Percentiles rank a stretch among this genome's conserved stretches.
phyloP scores from a whole-genome alignment of 2,329 filamentous ascomycete species.

The Catunica adiposa region DNA sequence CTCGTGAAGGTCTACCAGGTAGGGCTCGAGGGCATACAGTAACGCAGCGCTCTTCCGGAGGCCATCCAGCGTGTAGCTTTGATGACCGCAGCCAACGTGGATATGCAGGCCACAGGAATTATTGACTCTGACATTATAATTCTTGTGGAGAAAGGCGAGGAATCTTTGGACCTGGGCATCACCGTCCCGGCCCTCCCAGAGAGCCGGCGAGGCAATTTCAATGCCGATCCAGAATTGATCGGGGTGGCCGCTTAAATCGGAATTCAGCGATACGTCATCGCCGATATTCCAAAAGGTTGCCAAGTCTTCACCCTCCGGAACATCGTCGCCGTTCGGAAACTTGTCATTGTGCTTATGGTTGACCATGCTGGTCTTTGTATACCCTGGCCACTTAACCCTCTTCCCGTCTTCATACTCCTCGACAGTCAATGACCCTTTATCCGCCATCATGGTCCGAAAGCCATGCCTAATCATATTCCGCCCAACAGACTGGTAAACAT shows the following conservation, averaged over 20 bases:
- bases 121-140: constrained; percentile 22
- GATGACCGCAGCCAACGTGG: constrained; percentile 22
- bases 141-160: constrained; percentile 20
- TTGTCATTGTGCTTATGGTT: too few species aligned
- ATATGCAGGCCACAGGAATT: constrained; percentile 22
- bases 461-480: neutral
- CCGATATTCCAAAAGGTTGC: constrained; percentile 3
- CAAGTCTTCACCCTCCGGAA: neutral
- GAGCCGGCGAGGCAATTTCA: constrained; percentile 22
- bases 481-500: neutral
- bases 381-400: neutral
- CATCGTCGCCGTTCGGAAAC: neutral
- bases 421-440: neutral
- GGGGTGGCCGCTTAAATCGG: neutral
- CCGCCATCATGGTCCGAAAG: neutral
- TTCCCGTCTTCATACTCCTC: neutral
- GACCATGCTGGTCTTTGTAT: too few species aligned
- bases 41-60: constrained; percentile 21
- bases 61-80: constrained; percentile 19
- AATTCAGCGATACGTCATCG: neutral
- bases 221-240: constrained; percentile 17
- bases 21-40: constrained; percentile 23
- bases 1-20: constrained; percentile 22
- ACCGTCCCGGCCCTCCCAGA: constrained; percentile 19
- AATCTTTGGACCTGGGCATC: constrained; percentile 20